Base-by-base conservation (phyloP, 75 land plant species). In the Larix kaempferi region DNA sequence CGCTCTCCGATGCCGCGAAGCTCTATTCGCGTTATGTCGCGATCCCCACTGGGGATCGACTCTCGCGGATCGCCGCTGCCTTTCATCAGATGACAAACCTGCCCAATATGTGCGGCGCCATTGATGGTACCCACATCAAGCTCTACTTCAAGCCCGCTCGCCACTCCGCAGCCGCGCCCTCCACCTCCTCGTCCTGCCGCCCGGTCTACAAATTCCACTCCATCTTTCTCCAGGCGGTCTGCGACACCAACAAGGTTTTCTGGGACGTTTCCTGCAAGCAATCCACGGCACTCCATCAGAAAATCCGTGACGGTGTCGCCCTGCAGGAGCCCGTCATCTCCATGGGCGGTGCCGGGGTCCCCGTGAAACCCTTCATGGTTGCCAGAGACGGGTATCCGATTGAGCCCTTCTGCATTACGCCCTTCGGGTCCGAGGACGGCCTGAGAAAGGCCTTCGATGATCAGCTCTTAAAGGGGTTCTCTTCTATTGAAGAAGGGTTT, bases 1-100 rank as follows among this genome's bases (percentile, higher is more conserved):
- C 82, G 7, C 79, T 84, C 26, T 63, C 84, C 11, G 74, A 74
- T 57, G 49, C 16, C 12, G 59, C 57, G 55, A 81, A 80, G 75
- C 84, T 84, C 27, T 84, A 81, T 73, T 83, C 85, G 44, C 77
- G 82, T 54, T 84, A 76, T 76, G 84, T 84, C 23, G 78, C 71
- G 25, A 81, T 81, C 17, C 85, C 85, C 11, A 80, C 84, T 2
- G 85, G 85, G 19, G 74, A 80, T 12, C 72, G 74, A 6, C 72
- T 84, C 7, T 44, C 57, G 5, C 35, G 76, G 22, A 80, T 81
- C 22, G 76, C 52, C 6, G 13, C 59, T 0, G 39, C 60, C 19
- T 82, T 82, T 52, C 41, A 72, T 12, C 56, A 61, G 73, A 33
- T 76, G 29, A 80, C 85, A 3, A 75, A 64, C 23, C 54, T 82